phyloP scores from a whole-genome alignment of 2,329 filamentous ascomycete species.

The Aspergillus niger region DNA sequence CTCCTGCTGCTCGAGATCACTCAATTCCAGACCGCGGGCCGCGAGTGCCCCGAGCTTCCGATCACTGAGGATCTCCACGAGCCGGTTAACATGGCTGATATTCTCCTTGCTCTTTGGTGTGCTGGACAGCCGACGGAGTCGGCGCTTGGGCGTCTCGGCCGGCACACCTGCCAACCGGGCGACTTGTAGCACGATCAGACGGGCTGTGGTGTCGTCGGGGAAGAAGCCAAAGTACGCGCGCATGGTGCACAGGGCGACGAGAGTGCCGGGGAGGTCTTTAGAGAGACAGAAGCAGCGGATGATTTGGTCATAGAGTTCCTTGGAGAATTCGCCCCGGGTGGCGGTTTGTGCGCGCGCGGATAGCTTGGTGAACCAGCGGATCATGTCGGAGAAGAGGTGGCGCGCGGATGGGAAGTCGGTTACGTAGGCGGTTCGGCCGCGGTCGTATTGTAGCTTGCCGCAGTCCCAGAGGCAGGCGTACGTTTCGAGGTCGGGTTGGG shows the following conservation, averaged over 20 bases:
- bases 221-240: slow-evolving; percentile 46
- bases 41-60: slow-evolving; percentile 37
- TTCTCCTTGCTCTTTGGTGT: slow-evolving; percentile 48
- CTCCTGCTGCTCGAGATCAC: slow-evolving; percentile 41
- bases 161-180: slow-evolving; percentile 47
- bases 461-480: slow-evolving; percentile 68
- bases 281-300: slow-evolving; percentile 54
- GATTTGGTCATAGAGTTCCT: slow-evolving; percentile 55
- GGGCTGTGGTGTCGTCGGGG: slow-evolving; percentile 51
- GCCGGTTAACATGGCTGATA: slow-evolving; percentile 46
- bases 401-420: slow-evolving; percentile 49
- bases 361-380: slow-evolving; percentile 45
- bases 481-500: slow-evolving; percentile 67
- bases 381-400: slow-evolving; percentile 52
- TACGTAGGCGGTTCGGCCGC: slow-evolving; percentile 49
- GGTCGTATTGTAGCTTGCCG: slow-evolving; percentile 52
- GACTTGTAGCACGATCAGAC: slow-evolving; percentile 53
- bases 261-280: slow-evolving; percentile 51
- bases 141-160: slow-evolving; percentile 35
- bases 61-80: slow-evolving; percentile 48
- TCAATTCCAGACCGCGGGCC: slow-evolving; percentile 34
- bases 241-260: slow-evolving; percentile 53
- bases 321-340: slow-evolving; percentile 45
- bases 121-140: slow-evolving; percentile 43
- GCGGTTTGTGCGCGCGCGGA: slow-evolving; percentile 30